Conservation (phyloP, 176 grass and related monocot species). For the Hordeum marinum region DNA sequence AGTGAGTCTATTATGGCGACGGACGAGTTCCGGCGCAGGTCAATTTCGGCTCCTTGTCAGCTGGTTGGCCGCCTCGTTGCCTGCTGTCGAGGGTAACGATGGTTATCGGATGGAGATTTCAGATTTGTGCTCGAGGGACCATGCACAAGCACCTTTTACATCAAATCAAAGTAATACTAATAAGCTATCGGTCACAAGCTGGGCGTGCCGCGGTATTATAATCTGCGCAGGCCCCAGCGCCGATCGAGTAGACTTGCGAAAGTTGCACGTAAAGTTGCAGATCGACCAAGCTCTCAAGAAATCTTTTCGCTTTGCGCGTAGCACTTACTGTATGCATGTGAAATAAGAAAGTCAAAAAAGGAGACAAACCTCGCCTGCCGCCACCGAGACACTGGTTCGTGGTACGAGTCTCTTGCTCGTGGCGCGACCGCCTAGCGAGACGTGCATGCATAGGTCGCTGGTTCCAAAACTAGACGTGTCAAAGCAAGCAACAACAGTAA, state of each 20-base stretch:
- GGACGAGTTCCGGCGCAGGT: background rate
- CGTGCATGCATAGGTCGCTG: background rate
- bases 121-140: background rate
- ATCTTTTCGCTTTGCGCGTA: background rate
- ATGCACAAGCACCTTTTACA: background rate
- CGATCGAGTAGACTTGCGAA: background rate
- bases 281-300: background rate
- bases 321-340: background rate
- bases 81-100: background rate
- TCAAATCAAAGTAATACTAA: slow-evolving; percentile 10
- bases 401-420: background rate
- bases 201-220: slow-evolving; percentile 16
- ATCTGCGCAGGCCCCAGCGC: background rate
- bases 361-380: background rate
- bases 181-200: slow-evolving; percentile 23
- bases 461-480: background rate
- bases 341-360: background rate
- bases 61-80: background rate
- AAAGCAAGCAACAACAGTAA: background rate
- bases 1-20: background rate
- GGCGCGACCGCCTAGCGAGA: background rate
- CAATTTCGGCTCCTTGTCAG: background rate
- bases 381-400: background rate
- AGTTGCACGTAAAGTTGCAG: slow-evolving; percentile 14
- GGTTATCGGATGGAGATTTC: slow-evolving; percentile 4